Conservation (phyloP, 2,329 filamentous ascomycete species). For the Ophiostoma ulmi region DNA sequence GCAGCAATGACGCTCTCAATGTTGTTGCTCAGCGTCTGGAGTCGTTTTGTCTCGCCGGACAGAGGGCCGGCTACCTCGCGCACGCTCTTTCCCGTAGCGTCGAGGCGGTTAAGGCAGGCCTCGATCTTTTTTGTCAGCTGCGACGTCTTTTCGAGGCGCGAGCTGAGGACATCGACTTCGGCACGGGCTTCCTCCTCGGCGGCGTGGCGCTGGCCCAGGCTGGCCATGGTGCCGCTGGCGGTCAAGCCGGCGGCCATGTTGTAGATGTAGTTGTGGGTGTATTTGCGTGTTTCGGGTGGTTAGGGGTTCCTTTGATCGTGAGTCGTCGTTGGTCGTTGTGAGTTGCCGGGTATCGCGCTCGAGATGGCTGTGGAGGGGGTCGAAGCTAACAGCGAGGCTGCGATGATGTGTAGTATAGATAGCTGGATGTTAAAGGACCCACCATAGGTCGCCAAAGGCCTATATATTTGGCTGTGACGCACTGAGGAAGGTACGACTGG, state of each 20-base stretch:
- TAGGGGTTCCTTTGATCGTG: background rate
- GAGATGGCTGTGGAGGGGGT: background rate
- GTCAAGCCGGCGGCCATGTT: conserved; percentile 49
- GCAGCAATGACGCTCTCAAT: conserved; percentile 80
- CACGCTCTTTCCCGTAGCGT: conserved; percentile 83
- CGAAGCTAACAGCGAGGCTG: background rate
- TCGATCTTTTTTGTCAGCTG: conserved; percentile 94
- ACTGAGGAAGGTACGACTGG: background rate
- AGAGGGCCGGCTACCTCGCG: conserved; percentile 89
- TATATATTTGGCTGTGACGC: background rate
- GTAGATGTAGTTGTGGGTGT: background rate
- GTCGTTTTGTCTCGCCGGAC: conserved; percentile 81
- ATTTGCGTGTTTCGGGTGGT: background rate
- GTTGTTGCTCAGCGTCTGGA: conserved; percentile 84
- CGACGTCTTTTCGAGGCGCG: conserved; percentile 81
- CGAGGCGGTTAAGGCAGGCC: conserved; percentile 74
- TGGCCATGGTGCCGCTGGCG: conserved; percentile 29
- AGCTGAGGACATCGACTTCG: conserved; percentile 66
- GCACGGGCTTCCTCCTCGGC: conserved; percentile 63
- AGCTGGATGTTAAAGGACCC: background rate
- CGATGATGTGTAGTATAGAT: background rate
- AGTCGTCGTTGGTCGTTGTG: background rate
- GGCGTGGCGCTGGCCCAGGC: conserved; percentile 40
- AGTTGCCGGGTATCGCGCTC: background rate
- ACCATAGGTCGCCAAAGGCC: background rate